Base-by-base conservation (phyloP, 768 basidiomycete species). In the Serendipita sp. region DNA sequence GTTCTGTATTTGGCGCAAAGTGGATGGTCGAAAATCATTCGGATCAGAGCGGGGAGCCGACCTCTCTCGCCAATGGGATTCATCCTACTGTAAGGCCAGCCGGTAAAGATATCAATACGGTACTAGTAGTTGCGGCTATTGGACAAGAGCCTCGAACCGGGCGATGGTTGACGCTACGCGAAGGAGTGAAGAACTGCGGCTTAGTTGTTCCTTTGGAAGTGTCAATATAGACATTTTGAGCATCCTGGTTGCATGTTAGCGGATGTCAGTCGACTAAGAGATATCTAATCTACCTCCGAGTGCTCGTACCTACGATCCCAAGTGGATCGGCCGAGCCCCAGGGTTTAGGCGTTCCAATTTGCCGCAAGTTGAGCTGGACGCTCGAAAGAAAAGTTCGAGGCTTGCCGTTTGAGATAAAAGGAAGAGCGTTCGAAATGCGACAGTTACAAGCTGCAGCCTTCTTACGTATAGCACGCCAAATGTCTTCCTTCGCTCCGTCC, bases 91-190 rank as follows among this genome's bases (percentile, higher is more conserved):
- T 62, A 30, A 66, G 75, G 1, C 65, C 69, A 60, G 33, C 53
- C 60, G 16, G 64, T 64, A 28, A 67, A 63, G 44, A 66, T 70
- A 53, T 58, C 34, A 68, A 71, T 45, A 14, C 71, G n/a, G 69
- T 81, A 61, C 73, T 94, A 62, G 70, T 99, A 38, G 81, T 91
- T 16, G 92, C 84, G 3, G 90, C 86, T 9, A 70, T 91, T 17
- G 89, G 88, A 1, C 88, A 93, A 70, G 96, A 99, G 71, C 89
- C 86, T 70, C 81, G 89, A 63, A 71, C 95, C 38, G 95, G 96
- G 1, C 78, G 96, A 65, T 99, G 96, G 95, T 72, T 91, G 69
- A 79, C 76, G 53, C 69, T 88, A 70, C 84, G 83, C 31, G 75
- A 76, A 56, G 86, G 87, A 1, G 82, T 79, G 0, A 76, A 78